Evolutionary conservation across 352 stramenopile genomes (phyloP), one percentile per base, ranked within the genome.

Genomic region (Pythium apleroticum): DNA sequence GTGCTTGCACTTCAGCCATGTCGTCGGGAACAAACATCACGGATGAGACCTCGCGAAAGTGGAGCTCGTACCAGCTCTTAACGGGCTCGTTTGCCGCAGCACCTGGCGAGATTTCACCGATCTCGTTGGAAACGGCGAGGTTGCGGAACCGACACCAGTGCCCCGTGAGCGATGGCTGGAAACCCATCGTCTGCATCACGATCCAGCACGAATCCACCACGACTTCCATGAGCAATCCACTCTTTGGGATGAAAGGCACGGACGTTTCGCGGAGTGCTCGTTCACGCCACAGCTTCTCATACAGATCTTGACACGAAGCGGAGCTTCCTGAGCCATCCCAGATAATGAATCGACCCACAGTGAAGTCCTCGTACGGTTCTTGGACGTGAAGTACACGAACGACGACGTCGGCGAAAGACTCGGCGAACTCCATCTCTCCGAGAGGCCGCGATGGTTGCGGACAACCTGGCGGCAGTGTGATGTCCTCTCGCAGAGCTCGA

Each of bases 131-230:
- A 2, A 93, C 69, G 1, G 77, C 66, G 22, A 93, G 63, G 49
- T 93, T 93, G 25, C 84, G 79, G 43, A 93, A 91, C 20, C 84
- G 84, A 52, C 78, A 90, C 84, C 84, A 93, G 10, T 83, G 63
- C 1, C 39, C 60, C 7, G 71, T 64, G 19, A 89, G 74, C 30
- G 49, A 31, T 4, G 77, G 43, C 0, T 74, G 33, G 43, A 91
- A 89, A 1, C 81, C 81, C 57, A 91, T 81, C 17, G 78, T 66
- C 55, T 76, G 57, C 37, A 93, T 60, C 19, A 91, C 59, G 9
- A 72, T 37, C 81, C 82, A 91, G 69, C 82, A 91, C 11, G 82
- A 90, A 46, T 84, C 66, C 59, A 93, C 77, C 15, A 88, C 66
- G 20, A 93, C 59, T 68, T 90, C 75, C 52, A 88, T 83, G 11